These are phyloP conservation scores for Aureobasidium leucospermi DNA, from an alignment of 2,329 filamentous ascomycete genomes.

Conservation along the genomic window DNA sequence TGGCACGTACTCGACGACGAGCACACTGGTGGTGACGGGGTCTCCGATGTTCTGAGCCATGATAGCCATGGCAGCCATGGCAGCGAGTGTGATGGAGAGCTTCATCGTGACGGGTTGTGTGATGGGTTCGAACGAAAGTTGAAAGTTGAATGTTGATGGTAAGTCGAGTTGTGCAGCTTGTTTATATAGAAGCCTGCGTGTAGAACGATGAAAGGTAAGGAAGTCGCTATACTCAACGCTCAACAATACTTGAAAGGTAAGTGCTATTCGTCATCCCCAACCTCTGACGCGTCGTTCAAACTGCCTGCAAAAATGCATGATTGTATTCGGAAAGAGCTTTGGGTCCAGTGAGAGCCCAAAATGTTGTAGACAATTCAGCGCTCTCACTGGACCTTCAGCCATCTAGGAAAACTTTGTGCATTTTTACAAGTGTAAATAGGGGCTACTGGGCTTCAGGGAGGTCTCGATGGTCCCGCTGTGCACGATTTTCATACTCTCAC, in stretches of 20 bases:
- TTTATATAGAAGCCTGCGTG: neutral
- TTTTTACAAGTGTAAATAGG: no score
- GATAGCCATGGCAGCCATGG: constrained; percentile 10
- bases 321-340: no score
- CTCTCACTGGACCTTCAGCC: no score
- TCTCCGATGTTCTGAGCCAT: neutral
- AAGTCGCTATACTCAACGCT: neutral
- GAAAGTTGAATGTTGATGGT: neutral
- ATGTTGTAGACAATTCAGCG: no score
- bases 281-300: neutral
- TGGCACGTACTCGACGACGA: constrained; percentile 25
- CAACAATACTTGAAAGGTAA: neutral
- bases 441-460: no score
- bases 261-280: neutral
- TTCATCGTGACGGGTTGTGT: constrained; percentile 11
- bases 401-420: no score
- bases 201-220: neutral
- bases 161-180: neutral
- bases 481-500: no score
- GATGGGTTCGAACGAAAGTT: neutral
- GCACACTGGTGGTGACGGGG: constrained; percentile 17
- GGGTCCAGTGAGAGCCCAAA: no score
- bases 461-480: no score
- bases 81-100: constrained; percentile 1
- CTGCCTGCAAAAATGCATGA: no score